Base-by-base conservation (phyloP, 108 stramenopile species). In the Aureococcus anophagefferens region DNA sequence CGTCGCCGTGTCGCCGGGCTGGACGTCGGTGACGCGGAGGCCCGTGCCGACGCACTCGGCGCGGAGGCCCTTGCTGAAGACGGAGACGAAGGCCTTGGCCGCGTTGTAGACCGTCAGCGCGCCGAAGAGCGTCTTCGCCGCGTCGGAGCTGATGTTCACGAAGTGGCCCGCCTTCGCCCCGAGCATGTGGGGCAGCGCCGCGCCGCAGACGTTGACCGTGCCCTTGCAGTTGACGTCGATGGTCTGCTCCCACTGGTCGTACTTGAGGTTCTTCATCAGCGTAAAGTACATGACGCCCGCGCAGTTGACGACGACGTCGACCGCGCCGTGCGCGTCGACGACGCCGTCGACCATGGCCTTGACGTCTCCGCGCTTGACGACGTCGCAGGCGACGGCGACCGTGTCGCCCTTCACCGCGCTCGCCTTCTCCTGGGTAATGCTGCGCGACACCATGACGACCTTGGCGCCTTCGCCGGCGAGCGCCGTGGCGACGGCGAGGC, bases 281-380 rank as follows among this genome's bases (percentile, higher is more conserved):
- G 89, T 89, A 66, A 86, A 88, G 74, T 88, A 89, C 90, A 91
- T 91, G 68, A 91, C 90, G 17, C 90, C 90, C 31, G 90, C 85
- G 67, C 77, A 79, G 76, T 81, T 83, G 59, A 87, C 71, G 32
- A 90, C 68, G 28, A 85, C 75, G n/a, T n/a, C n/a, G n/a, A n/a
- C n/a, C n/a, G n/a, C n/a, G n/a, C n/a, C n/a, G n/a, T n/a, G n/a
- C n/a, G n/a, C n/a, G n/a, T n/a, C n/a, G n/a, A n/a, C n/a, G n/a
- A n/a, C n/a, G n/a, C n/a, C n/a, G n/a, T n/a, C n/a, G n/a, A n/a
- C n/a, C n/a, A n/a, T n/a, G n/a, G n/a, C n/a, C n/a, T n/a, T n/a
- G n/a, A n/a, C n/a, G n/a, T n/a, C n/a, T n/a, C n/a, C n/a, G n/a
- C n/a, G n/a, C n/a, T n/a, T n/a, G n/a, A n/a, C n/a, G n/a, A n/a